These are phyloP conservation scores for Fraxinus anomala DNA, from an alignment of 257 asterid species.

Conservation along the genomic window DNA sequence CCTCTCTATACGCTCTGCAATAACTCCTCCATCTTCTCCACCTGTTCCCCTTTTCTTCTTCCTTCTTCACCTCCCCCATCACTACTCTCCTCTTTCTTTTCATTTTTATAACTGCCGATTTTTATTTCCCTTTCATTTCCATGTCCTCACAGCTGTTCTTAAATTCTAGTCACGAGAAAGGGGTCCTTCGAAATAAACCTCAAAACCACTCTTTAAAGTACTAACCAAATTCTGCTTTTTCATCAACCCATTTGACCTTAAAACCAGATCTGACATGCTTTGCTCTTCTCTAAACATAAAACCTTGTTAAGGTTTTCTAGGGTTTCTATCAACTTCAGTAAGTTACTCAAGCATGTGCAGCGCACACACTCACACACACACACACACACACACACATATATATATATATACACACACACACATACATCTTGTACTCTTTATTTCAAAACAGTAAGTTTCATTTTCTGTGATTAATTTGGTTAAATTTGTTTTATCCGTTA, in stretches of 20 bases:
- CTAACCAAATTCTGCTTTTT: constrained; percentile 7
- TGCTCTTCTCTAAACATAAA: constrained; percentile 26
- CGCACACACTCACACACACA: not conserved
- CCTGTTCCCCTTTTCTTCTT: constrained; percentile 13
- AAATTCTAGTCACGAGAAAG: constrained; percentile 82
- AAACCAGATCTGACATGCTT: constrained; percentile 45
- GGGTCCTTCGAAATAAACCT: constrained; percentile 30
- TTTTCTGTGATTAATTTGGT: not conserved
- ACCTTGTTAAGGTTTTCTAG: constrained; percentile 28
- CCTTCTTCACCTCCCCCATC: not conserved
- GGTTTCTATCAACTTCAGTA: constrained; percentile 22
- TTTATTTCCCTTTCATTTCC: not conserved
- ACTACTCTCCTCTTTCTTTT: constrained; percentile 9
- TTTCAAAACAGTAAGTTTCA: not conserved
- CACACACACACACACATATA: not conserved
- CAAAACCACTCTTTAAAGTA: constrained; percentile 15
- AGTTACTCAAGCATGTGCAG: constrained; percentile 5
- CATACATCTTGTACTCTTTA: no score
- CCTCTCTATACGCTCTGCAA: constrained; percentile 36
- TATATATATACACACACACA: not conserved
- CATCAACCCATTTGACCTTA: constrained; percentile 12
- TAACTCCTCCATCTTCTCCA: constrained; percentile 28
- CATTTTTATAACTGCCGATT: not conserved
- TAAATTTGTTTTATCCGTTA: not conserved
- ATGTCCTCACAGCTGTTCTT: constrained; percentile 31